A percentile compares a stretch with the other conserved stretches of the same genome.
These are phyloP conservation scores for Musa schizocarpa DNA, from an alignment of 176 grass and related monocot genomes.

Conservation along the genomic window DNA sequence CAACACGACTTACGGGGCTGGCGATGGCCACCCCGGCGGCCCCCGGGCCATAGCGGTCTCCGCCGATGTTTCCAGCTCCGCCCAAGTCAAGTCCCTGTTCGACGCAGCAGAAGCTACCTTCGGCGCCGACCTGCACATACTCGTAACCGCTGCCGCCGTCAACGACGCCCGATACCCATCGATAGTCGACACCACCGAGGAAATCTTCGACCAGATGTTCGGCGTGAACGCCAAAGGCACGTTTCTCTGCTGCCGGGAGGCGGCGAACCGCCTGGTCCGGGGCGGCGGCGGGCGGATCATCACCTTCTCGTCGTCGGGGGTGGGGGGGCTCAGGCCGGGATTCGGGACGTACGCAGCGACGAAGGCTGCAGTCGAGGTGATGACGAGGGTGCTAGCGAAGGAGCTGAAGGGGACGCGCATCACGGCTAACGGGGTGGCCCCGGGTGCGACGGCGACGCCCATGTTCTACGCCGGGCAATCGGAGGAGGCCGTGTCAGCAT, in stretches of 20 bases:
- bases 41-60: not conserved
- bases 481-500: not conserved
- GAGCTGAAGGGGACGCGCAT: conserved; percentile 10
- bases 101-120: conserved; percentile 39
- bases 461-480: conserved; percentile 15
- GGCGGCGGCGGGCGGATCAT: conserved; percentile 63
- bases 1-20: not conserved
- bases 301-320: conserved; percentile 23
- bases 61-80: conserved; percentile 29
- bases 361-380: conserved; percentile 12
- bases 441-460: conserved; percentile 7
- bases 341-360: not conserved
- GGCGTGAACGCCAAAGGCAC: conserved; percentile 48
- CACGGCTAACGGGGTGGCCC: conserved; percentile 15
- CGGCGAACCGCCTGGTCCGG: conserved; percentile 30
- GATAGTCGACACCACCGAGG: conserved; percentile 31
- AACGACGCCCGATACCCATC: conserved; percentile 34
- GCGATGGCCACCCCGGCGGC: not conserved
- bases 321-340: not conserved
- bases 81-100: conserved; percentile 40
- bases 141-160: conserved; percentile 42
- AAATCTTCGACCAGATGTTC: conserved; percentile 34
- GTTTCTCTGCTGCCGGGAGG: conserved; percentile 77
- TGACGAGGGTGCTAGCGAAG: conserved; percentile 5
- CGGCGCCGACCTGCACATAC: conserved; percentile 47